Conservation (phyloP, 2,329 filamentous ascomycete species). For the Cladosporium austrohemisphaericum region DNA sequence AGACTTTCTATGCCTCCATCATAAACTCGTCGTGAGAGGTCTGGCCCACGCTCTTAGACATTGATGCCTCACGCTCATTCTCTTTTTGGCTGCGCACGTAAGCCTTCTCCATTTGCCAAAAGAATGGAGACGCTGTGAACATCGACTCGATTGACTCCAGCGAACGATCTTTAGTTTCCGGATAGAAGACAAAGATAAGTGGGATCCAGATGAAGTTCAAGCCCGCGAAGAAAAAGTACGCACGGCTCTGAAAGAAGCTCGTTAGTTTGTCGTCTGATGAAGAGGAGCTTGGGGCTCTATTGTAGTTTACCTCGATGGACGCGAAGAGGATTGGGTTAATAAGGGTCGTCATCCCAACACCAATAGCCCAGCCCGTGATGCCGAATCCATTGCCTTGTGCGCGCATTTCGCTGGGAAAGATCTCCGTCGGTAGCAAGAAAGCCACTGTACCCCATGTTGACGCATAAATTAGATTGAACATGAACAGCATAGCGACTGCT, state of each 20-base stretch:
- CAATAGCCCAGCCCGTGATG: constrained; percentile 58
- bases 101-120: constrained; percentile 44
- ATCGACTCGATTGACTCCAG: constrained; percentile 51
- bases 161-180: constrained; percentile 44
- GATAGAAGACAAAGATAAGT: constrained; percentile 48
- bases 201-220: constrained; percentile 52
- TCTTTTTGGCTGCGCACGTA: constrained; percentile 24
- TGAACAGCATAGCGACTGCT: constrained; percentile 47
- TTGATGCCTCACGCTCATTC: not conserved
- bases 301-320: constrained; percentile 32
- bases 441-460: constrained; percentile 50
- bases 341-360: constrained; percentile 50
- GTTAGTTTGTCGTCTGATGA: too few relatives aligned
- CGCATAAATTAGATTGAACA: constrained; percentile 52
- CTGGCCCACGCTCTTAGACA: not conserved
- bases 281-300: too few relatives aligned
- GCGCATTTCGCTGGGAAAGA: constrained; percentile 54
- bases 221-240: constrained; percentile 51
- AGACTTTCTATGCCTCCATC: not conserved
- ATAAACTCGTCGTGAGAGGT: constrained; percentile 2
- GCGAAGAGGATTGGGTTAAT: constrained; percentile 53
- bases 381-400: constrained; percentile 59
- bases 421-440: constrained; percentile 53
- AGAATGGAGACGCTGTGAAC: constrained; percentile 48
- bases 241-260: too few relatives aligned